A percentile compares a stretch with the other conserved stretches of the same genome.
Conservation (phyloP, 192 early-diverging fungal species). For the Gamsiella multidivaricata region DNA sequence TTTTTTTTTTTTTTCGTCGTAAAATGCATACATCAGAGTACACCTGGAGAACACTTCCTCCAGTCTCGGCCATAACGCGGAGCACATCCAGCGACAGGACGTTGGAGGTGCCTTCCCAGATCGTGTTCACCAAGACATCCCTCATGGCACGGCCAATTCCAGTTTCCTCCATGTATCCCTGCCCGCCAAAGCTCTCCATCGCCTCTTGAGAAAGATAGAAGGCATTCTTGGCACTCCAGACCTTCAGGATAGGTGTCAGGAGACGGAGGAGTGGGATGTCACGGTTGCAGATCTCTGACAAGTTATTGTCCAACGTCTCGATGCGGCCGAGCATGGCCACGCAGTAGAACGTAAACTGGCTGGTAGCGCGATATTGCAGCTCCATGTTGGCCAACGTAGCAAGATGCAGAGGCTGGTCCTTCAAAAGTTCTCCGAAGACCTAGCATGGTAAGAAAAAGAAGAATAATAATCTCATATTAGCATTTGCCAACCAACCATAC, state of each 20-base stretch:
- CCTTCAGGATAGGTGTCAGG: constrained; percentile 75
- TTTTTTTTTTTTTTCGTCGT: neutral
- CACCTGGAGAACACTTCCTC: constrained; percentile 51
- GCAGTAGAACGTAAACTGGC: constrained; percentile 67
- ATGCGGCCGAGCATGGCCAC: constrained; percentile 67
- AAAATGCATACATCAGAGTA: constrained; percentile 56
- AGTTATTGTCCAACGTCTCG: constrained; percentile 47
- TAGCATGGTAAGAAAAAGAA: neutral
- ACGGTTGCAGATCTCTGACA: constrained; percentile 21
- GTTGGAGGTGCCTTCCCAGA: constrained; percentile 84
- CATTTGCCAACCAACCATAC: neutral
- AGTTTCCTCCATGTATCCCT: constrained; percentile 82
- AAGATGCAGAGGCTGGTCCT: constrained; percentile 69
- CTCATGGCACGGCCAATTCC: constrained; percentile 67
- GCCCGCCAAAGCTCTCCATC: constrained; percentile 77
- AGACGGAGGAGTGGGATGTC: constrained; percentile 64
- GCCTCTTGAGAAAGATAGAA: constrained; percentile 61
- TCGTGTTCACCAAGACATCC: constrained; percentile 74
- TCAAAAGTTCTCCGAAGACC: constrained; percentile 65
- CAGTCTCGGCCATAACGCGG: constrained; percentile 63
- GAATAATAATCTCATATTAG: neutral
- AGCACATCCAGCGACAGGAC: constrained; percentile 72
- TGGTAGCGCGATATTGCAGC: constrained; percentile 59
- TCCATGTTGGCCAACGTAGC: constrained; percentile 69
- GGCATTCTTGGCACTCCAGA: constrained; percentile 64